Evolutionary conservation across 305 asterid species (phyloP).

Genomic region (Nicotiana rustica): DNA sequence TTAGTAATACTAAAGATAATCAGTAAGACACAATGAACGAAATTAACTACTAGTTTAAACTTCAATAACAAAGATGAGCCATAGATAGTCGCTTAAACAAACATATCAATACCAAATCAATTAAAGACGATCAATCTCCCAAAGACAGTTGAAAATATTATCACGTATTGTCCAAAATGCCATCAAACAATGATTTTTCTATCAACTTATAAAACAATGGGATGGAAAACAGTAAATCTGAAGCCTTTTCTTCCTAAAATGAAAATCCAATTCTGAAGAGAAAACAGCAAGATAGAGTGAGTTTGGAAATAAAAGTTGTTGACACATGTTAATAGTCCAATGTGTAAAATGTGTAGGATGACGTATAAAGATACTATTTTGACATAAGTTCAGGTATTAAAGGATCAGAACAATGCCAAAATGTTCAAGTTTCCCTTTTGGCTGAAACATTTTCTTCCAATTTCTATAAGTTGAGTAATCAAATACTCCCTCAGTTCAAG

Average conservation of each 20-base stretch:
- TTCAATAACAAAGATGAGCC: not conserved
- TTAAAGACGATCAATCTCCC: not conserved
- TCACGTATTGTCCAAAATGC: not conserved
- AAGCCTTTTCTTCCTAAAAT: not conserved
- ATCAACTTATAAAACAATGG: not conserved
- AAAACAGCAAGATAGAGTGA: not conserved
- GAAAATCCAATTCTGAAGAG: not conserved
- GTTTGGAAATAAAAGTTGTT: not conserved
- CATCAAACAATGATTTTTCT: not conserved
- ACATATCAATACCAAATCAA: not conserved
- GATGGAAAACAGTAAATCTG: not conserved
- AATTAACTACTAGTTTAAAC: not conserved
- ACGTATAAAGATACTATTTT: not conserved
- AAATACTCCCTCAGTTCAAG: too few species aligned
- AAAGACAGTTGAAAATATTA: not conserved
- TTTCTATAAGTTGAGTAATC: not conserved
- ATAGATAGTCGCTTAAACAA: not conserved
- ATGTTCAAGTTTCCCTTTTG: not conserved
- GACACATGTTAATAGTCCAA: not conserved
- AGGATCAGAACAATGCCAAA: not conserved
- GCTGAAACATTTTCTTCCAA: not conserved
- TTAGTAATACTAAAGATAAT: constrained; percentile 27
- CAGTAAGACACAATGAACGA: constrained; percentile 34
- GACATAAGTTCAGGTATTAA: not conserved
- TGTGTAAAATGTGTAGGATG: not conserved